Evolutionary conservation across 441 rosid genomes (phyloP), one percentile per base, ranked within the genome.

Genomic region (Bocquillonia castaneifolia): DNA sequence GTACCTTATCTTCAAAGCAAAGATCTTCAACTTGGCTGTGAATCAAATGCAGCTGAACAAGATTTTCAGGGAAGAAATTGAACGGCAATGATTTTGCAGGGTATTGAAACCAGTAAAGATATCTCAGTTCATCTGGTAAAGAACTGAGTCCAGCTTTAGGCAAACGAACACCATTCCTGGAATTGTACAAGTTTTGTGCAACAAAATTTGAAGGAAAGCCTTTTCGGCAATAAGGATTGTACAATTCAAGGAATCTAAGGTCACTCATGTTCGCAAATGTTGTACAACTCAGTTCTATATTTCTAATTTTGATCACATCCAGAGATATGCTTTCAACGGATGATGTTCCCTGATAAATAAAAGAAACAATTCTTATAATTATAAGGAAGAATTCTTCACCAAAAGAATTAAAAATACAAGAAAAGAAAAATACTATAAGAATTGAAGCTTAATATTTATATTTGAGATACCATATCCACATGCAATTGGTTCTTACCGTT

Each of bases 161-260:
- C 2, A 50, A 3, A 12, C 1, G 5, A 4, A 10, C 3, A 13
- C 7, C 5, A 5, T 58, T 58, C 20, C 1, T 8, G 18, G 20
- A 1, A 40, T 40, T 1, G 14, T 9, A 68, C 37, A 2, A 40
- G 54, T 23, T 22, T 45, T 18, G n/a, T 17, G n/a, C 20, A 45
- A 14, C n/a, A 45, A 6, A 42, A 13, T 6, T 42, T 42, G 15
- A 40, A 40, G 45, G 10, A 40, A 40, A 6, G 45, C 14, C 63
- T 68, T 15, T 54, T 14, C 29, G 44, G 48, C 40, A 42, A 59
- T 8, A 15, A 6, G 68, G 67, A 8, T 13, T n/a, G 25, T 20
- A 62, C 60, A 63, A n/a, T 13, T 58, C 22, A 32, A 72, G 75
- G 29, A 72, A 20, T 54, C 53, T 18, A 7, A 72, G 40, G 10